Conservation (phyloP, 192 early-diverging fungal species). For the Linnemannia elongata region DNA sequence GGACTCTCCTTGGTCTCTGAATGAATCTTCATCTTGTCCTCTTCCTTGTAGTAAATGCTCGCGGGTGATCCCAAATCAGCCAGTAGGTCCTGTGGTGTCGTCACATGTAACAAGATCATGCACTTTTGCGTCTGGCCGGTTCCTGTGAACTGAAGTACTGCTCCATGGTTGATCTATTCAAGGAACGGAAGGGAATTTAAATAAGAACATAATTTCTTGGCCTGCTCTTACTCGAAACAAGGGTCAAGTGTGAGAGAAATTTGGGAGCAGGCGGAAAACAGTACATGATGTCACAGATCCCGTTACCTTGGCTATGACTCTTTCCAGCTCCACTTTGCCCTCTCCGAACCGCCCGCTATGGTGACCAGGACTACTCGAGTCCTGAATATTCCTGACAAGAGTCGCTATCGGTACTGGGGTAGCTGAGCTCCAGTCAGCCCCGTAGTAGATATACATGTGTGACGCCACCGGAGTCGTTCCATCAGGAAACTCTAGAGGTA, state of each 20-base stretch:
- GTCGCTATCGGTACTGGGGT: conserved; percentile 52
- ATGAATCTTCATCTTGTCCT: conserved; percentile 82
- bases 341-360: conserved; percentile 53
- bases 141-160: conserved; percentile 56
- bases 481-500: conserved; percentile 80
- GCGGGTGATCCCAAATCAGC: conserved; percentile 77
- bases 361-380: conserved; percentile 42
- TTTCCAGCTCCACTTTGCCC: conserved; percentile 60
- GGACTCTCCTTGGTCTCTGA: conserved; percentile 50
- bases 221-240: background rate
- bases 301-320: conserved; percentile 64
- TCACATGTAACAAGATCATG: conserved; percentile 62
- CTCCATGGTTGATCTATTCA: conserved; percentile 58
- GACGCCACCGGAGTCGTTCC: conserved; percentile 78
- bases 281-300: background rate
- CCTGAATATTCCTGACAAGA: conserved; percentile 44
- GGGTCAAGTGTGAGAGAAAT: background rate
- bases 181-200: background rate
- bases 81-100: conserved; percentile 78
- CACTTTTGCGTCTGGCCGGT: conserved; percentile 37
- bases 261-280: background rate
- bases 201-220: background rate
- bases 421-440: conserved; percentile 65
- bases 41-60: conserved; percentile 73
- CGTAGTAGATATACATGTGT: conserved; percentile 72